Conservation (phyloP, 305 asterid genomes). For the Solanum chacoense region DNA sequence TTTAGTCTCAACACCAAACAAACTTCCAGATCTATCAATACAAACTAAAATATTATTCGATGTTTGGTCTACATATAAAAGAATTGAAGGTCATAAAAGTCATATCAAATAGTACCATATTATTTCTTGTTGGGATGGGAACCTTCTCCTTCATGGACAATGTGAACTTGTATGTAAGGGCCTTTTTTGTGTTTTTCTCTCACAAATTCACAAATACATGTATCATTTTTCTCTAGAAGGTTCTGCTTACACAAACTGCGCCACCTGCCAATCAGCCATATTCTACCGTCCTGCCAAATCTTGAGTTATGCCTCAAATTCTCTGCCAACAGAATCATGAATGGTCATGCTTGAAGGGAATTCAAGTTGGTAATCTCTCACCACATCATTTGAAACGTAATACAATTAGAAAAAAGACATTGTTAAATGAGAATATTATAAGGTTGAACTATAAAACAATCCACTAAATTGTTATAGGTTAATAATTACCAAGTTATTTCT, state of each 20-base stretch:
- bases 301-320: background rate
- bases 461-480: background rate
- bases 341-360: background rate
- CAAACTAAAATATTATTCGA: background rate
- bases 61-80: background rate
- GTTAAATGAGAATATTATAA: background rate
- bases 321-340: background rate
- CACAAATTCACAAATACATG: constrained; percentile 36
- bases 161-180: background rate
- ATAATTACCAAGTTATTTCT: background rate
- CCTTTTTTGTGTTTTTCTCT: background rate
- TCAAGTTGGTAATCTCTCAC: background rate
- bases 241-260: background rate
- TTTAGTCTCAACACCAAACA: background rate
- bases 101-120: background rate
- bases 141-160: background rate
- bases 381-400: background rate
- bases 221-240: background rate
- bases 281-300: background rate
- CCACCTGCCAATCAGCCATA: background rate
- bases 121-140: background rate
- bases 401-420: background rate
- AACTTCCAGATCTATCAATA: background rate
- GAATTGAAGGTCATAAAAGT: background rate
- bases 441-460: background rate